phyloP scores from a whole-genome alignment of 768 basidiomycete genomes.

The Boletus bicolor region DNA sequence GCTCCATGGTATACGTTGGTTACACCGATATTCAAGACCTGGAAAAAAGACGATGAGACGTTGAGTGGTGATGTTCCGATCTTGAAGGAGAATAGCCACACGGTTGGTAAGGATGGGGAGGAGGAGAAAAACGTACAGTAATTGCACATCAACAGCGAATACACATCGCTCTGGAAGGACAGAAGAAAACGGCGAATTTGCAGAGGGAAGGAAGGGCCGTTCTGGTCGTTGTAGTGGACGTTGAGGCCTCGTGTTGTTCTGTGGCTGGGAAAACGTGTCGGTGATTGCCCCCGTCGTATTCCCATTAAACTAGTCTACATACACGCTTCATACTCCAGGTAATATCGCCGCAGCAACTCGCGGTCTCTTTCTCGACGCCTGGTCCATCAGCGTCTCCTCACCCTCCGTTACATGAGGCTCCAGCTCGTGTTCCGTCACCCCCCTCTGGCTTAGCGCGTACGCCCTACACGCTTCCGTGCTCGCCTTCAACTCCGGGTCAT shows the following conservation, averaged over 20 bases:
- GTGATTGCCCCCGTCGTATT: slow-evolving; percentile 26
- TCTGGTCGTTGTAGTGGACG: slow-evolving; percentile 13
- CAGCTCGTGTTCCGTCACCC: slow-evolving; percentile 55
- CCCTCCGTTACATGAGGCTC: slow-evolving; percentile 58
- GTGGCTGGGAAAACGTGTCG: slow-evolving; percentile 39
- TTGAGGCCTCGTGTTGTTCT: slow-evolving; percentile 30
- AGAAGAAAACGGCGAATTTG: slow-evolving; percentile 6
- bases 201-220: slow-evolving; percentile 7
- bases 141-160: slow-evolving; percentile 24
- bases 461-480: slow-evolving; percentile 66
- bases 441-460: slow-evolving; percentile 61
- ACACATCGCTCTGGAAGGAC: slow-evolving; percentile 21
- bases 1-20: slow-evolving; percentile 33
- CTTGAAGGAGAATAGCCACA: not conserved
- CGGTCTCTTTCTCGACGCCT: slow-evolving; percentile 14
- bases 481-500: slow-evolving; percentile 52
- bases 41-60: slow-evolving; percentile 4
- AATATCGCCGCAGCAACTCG: not conserved
- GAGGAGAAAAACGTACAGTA: slow-evolving; percentile 14
- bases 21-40: slow-evolving; percentile 34
- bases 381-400: slow-evolving; percentile 48
- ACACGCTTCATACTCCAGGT: not conserved
- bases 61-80: not conserved
- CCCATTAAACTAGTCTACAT: slow-evolving; percentile 12
- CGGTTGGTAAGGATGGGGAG: too few species aligned